These are phyloP conservation scores for Pseudonitzschia multistriata DNA, from an alignment of 108 stramenopile species.

Conservation along the genomic window DNA sequence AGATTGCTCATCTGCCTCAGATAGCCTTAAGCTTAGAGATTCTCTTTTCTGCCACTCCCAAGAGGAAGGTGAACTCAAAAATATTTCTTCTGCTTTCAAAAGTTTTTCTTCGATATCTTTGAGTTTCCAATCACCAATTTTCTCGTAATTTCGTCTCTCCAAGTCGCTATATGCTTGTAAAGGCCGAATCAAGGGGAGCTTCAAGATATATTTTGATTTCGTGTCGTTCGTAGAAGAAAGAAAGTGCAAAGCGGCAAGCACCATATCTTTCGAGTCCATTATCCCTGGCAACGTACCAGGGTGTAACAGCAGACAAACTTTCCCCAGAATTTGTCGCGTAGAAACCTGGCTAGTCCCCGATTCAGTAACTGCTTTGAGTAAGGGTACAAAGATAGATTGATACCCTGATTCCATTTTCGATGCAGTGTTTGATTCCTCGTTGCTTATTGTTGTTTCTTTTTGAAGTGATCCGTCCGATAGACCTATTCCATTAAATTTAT, in stretches of 20 bases:
- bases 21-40: slow-evolving; percentile 14
- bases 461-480: not conserved
- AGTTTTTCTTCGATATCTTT: slow-evolving; percentile 28
- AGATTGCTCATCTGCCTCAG: slow-evolving; percentile 24
- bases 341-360: slow-evolving; percentile 18
- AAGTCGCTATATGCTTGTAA: slow-evolving; percentile 30
- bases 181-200: slow-evolving; percentile 35
- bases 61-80: slow-evolving; percentile 27
- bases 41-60: slow-evolving; percentile 43
- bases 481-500: slow-evolving; percentile 12
- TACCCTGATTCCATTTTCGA: slow-evolving; percentile 18
- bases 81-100: slow-evolving; percentile 34
- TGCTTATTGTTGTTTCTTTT: not conserved
- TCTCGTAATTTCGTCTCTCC: slow-evolving; percentile 42
- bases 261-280: slow-evolving; percentile 78
- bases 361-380: slow-evolving; percentile 24
- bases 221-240: slow-evolving; percentile 34
- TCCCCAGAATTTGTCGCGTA: slow-evolving; percentile 55
- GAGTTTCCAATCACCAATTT: slow-evolving; percentile 37
- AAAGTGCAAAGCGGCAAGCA: slow-evolving; percentile 65
- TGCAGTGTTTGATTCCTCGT: slow-evolving; percentile 1
- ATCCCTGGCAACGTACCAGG: slow-evolving; percentile 64
- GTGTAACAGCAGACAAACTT: slow-evolving; percentile 51
- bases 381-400: slow-evolving; percentile 33
- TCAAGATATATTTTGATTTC: slow-evolving; percentile 13